A percentile compares a stretch with the other conserved stretches of the same genome.
These are phyloP conservation scores for Chrysoporthe austroafricana DNA, from an alignment of 2,329 filamentous ascomycete species.

Conservation along the genomic window DNA sequence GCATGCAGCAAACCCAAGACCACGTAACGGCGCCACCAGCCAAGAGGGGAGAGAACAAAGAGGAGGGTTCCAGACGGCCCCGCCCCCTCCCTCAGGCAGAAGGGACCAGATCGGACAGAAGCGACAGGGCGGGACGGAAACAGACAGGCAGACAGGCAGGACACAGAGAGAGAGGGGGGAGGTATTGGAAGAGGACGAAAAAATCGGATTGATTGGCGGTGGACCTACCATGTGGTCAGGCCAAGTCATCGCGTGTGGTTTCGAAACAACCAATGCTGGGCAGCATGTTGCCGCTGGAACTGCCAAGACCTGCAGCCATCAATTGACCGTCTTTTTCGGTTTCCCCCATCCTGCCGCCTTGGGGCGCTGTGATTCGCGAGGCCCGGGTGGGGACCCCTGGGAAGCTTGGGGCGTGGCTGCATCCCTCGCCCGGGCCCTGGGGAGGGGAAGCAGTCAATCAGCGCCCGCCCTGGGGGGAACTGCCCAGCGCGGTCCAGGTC, in stretches of 20 bases:
- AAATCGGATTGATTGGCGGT: conserved; percentile 1
- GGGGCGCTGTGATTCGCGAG: background rate
- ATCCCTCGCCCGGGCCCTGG: background rate
- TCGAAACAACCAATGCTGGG: conserved; percentile 14
- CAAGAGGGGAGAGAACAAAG: background rate
- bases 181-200: background rate
- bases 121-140: background rate
- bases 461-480: background rate
- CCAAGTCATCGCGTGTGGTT: conserved; percentile 1
- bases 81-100: no score
- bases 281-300: conserved; percentile 10
- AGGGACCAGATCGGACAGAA: no score
- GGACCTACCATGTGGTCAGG: background rate
- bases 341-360: background rate
- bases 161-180: background rate
- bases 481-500: background rate
- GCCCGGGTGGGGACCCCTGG: background rate
- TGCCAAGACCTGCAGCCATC: conserved; percentile 1
- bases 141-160: background rate
- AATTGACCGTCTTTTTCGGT: conserved; percentile 9
- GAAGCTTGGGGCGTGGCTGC: conserved; percentile 2
- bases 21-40: background rate
- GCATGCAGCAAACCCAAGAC: background rate
- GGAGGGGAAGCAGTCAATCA: conserved; percentile 4
- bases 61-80: background rate